Evolutionary conservation across 2,329 filamentous ascomycete genomes (phyloP), one percentile per base, ranked within the genome.

Genomic region (Stagonosporopsis vannaccii): DNA sequence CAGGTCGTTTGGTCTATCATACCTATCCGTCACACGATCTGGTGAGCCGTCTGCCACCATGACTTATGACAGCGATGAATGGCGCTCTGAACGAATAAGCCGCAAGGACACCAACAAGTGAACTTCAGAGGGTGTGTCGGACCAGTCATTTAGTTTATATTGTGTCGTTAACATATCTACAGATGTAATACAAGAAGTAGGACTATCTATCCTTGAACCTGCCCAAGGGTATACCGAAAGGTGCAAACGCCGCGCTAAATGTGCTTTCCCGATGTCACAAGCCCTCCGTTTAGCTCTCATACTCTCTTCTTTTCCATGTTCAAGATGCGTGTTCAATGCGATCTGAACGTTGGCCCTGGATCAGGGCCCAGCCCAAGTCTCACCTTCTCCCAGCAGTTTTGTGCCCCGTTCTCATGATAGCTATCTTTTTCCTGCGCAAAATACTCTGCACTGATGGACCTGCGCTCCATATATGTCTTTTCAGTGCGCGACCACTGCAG

Each of bases 111-210:
- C 26, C 19, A 11, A 44, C 23, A 25, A 42, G 26, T 41, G 36
- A 20, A 50, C 37, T 41, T 39, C 51, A 58, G 39, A 65, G 61
- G 59, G 66, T 67, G 60, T 60, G 61, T 69, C 58, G 60, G 52
- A 58, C 60, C 54, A 56, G 45, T 50, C 45, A 60, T 61, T 56
- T 19, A 48, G 48, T 42, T 40, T 47, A 52, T 22, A 58, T 63
- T 55, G 56, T 59, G 45, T 52, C 52, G 56, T 68, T 68, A 65
- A 68, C 66, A 56, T 55, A 44, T 61, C 44, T 69, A 65, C 68
- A 72, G 68, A 71, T 48, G 40, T 43, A 49, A 54, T 46, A 41
- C 42, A 58, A 58, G 36, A 59, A 46, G 48, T 60, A 51, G 52
- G 53, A 54, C 30, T 58, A 37, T 63, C 53, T 58, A 47, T 58